Conservation (phyloP, 352 stramenopile species). For the Phytophthora multivora region DNA sequence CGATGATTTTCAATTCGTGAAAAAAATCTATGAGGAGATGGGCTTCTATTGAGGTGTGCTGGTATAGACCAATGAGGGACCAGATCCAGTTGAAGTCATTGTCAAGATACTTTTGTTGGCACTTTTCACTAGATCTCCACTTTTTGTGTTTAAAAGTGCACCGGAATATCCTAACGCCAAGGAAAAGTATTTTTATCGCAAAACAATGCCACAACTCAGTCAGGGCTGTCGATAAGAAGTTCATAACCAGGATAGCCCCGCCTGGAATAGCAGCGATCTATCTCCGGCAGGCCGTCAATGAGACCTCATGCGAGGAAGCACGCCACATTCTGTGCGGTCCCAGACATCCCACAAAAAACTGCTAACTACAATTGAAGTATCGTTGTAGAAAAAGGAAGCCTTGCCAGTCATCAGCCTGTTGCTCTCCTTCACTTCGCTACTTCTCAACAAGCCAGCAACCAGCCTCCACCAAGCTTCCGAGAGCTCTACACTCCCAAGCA, state of each 20-base stretch:
- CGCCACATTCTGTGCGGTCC: no score
- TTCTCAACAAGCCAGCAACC: constrained; percentile 8
- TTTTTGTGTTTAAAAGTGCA: background rate
- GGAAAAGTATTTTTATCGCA: no score
- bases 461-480: background rate
- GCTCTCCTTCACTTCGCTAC: constrained; percentile 9
- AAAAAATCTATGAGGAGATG: background rate
- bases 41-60: background rate
- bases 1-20: background rate
- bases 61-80: background rate
- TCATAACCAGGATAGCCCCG: no score
- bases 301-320: no score
- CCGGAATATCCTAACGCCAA: no score
- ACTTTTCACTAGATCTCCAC: no score
- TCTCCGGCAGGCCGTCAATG: no score
- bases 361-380: background rate
- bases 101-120: background rate
- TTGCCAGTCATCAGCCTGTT: background rate
- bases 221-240: no score
- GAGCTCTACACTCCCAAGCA: background rate
- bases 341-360: no score
- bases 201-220: no score
- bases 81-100: background rate
- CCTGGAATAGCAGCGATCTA: no score
- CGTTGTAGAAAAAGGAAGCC: background rate